These are phyloP conservation scores for Periconia macrospinosa DNA, from an alignment of 2,329 filamentous ascomycete species.

Conservation along the genomic window DNA sequence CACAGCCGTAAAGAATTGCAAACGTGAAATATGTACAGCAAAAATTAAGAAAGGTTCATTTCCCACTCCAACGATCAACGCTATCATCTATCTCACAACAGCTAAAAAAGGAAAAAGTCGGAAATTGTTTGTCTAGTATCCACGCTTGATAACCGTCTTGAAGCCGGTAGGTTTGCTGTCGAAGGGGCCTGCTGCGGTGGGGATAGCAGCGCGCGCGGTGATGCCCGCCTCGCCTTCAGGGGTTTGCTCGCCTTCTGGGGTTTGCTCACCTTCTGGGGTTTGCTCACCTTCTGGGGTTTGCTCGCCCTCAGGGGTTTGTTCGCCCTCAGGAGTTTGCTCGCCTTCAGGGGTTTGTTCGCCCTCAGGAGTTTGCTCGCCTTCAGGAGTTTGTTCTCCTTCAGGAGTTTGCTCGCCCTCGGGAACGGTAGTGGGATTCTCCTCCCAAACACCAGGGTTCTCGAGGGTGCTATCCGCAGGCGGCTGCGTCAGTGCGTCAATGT, in stretches of 20 bases:
- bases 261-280: not conserved
- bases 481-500: not conserved
- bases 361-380: not conserved
- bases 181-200: not conserved
- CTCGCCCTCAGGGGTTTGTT: not conserved
- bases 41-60: too few relatives aligned
- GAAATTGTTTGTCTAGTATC: too few relatives aligned
- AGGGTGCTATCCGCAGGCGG: not conserved
- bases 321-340: not conserved
- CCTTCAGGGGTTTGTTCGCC: not conserved
- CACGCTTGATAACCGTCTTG: not conserved
- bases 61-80: too few relatives aligned
- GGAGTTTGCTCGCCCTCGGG: not conserved
- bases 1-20: too few relatives aligned
- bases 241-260: not conserved
- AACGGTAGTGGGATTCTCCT: not conserved
- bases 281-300: not conserved
- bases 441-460: not conserved
- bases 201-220: not conserved
- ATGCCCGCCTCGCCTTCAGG: not conserved
- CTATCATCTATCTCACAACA: too few relatives aligned
- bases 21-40: too few relatives aligned
- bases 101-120: too few relatives aligned
- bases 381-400: not conserved
- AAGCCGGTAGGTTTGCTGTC: not conserved